Percentiles rank a stretch among this genome's conserved stretches.
Conservation (phyloP, 768 basidiomycete species). For the Floccularia luteovirens region DNA sequence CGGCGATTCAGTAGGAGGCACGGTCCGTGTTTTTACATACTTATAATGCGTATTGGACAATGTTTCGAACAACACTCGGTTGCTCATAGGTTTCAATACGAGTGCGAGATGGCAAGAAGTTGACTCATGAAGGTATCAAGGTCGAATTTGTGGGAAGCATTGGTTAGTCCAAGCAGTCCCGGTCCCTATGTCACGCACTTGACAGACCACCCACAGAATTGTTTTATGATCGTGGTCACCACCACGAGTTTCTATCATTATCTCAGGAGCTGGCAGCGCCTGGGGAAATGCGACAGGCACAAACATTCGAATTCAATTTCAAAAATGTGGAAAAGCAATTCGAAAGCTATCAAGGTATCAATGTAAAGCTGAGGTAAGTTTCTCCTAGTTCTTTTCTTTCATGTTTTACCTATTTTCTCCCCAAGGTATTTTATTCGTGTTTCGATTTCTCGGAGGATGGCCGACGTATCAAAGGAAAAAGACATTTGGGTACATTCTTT, state of each 20-base stretch:
- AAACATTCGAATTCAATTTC: slow-evolving; percentile 95
- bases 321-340: slow-evolving; percentile 99
- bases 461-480: slow-evolving; percentile 87
- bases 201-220: slow-evolving; percentile 41
- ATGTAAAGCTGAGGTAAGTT: slow-evolving; percentile 88
- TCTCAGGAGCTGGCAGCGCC: slow-evolving; percentile 93
- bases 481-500: slow-evolving; percentile 98
- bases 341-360: slow-evolving; percentile 96
- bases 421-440: slow-evolving; percentile 87
- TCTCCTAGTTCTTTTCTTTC: background rate
- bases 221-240: slow-evolving; percentile 97
- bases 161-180: slow-evolving; percentile 41
- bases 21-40: slow-evolving; percentile 46
- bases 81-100: slow-evolving; percentile 66
- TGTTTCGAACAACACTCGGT: background rate
- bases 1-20: slow-evolving; percentile 85
- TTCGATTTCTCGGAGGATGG: slow-evolving; percentile 85
- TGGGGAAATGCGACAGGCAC: slow-evolving; percentile 95
- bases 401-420: slow-evolving; percentile 7
- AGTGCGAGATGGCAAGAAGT: slow-evolving; percentile 90
- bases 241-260: slow-evolving; percentile 94
- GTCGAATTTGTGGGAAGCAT: slow-evolving; percentile 97
- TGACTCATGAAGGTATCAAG: slow-evolving; percentile 94
- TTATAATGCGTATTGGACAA: background rate
- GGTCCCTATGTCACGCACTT: slow-evolving; percentile 1